Evolutionary conservation across 345 rosid species (phyloP).

Genomic region (Salix caprea): DNA sequence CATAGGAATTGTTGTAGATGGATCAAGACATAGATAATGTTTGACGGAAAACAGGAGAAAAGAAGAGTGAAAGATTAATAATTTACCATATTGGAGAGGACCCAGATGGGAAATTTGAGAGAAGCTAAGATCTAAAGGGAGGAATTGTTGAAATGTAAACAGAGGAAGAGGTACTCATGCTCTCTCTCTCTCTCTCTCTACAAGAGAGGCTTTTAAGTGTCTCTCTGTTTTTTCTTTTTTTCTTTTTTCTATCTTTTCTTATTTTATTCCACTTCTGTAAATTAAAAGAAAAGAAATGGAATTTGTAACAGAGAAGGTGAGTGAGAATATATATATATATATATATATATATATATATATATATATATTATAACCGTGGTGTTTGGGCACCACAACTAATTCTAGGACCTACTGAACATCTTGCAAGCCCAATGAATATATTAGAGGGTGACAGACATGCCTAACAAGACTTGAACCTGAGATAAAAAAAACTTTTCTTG

Average conservation of each 20-base stretch:
- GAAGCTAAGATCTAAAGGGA: slow-evolving; percentile 73
- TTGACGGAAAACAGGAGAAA: slow-evolving; percentile 30
- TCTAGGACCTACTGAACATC: rapidly evolving
- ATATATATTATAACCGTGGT: too few relatives aligned
- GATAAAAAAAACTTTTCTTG: rapidly evolving
- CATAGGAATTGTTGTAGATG: slow-evolving; percentile 12
- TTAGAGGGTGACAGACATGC: rapidly evolving
- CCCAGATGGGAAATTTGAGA: slow-evolving; percentile 54
- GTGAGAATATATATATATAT: slow-evolving; percentile 17
- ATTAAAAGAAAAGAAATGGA: slow-evolving; percentile 44
- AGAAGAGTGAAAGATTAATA: slow-evolving; percentile 16
- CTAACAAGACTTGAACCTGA: too few relatives aligned
- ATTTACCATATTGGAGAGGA: slow-evolving; percentile 53
- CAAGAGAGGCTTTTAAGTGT: slow-evolving; percentile 26
- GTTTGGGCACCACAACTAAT: too few relatives aligned
- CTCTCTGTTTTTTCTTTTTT: slow-evolving; percentile 7
- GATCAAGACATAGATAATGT: slow-evolving; percentile 23
- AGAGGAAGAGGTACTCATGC: slow-evolving; percentile 53
- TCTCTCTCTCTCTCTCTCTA: slow-evolving; percentile 7
- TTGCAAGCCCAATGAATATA: too few relatives aligned
- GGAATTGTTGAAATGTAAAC: slow-evolving; percentile 48
- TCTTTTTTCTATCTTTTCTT: slow-evolving; percentile 35
- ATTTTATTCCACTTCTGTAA: slow-evolving; percentile 61
- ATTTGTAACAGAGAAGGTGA: slow-evolving; percentile 35
- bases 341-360: too few relatives aligned